Percentiles rank a stretch among this genome's conserved stretches.
Conservation (phyloP, 768 basidiomycete genomes). For the Psilocybe cubensis region DNA sequence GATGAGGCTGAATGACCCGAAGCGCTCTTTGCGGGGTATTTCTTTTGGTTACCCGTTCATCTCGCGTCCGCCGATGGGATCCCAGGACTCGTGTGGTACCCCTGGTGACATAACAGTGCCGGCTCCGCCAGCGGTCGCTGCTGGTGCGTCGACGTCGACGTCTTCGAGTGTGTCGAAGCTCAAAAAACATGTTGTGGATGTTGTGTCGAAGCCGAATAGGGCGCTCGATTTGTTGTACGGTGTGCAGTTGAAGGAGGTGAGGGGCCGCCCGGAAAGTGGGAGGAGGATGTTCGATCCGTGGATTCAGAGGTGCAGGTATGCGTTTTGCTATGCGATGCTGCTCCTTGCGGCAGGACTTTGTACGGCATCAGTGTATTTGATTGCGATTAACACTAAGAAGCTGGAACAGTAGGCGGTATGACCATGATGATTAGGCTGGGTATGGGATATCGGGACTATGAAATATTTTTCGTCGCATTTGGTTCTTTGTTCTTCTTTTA, state of each 20-base stretch:
- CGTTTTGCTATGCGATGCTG: slow-evolving; percentile 55
- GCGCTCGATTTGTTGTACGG: slow-evolving; percentile 48
- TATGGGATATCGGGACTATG: neutral
- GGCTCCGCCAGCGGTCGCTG: neutral
- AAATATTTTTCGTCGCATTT: neutral
- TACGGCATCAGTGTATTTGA: slow-evolving; percentile 42
- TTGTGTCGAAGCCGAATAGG: slow-evolving; percentile 49
- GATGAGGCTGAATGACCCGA: slow-evolving; percentile 46
- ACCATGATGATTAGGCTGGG: neutral
- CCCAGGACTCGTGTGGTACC: slow-evolving; percentile 23
- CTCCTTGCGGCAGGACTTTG: slow-evolving; percentile 43
- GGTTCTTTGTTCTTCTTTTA: neutral
- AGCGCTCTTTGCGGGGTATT: slow-evolving; percentile 47
- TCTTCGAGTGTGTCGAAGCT: slow-evolving; percentile 2
- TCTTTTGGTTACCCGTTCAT: slow-evolving; percentile 66
- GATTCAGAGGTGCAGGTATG: slow-evolving; percentile 61
- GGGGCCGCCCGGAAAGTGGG: slow-evolving; percentile 47
- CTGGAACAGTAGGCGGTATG: slow-evolving; percentile 20
- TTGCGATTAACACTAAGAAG: slow-evolving; percentile 44
- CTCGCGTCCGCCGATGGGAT: slow-evolving; percentile 46
- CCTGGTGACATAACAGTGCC: too few species aligned
- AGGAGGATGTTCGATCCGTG: slow-evolving; percentile 59
- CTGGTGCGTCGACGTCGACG: slow-evolving; percentile 13
- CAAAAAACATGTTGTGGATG: slow-evolving; percentile 21
- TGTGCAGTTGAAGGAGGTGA: slow-evolving; percentile 44